Percentiles rank a stretch among this genome's conserved stretches.
phyloP scores from a whole-genome alignment of 73 alveolate species.

The Diophrys sp. region DNA sequence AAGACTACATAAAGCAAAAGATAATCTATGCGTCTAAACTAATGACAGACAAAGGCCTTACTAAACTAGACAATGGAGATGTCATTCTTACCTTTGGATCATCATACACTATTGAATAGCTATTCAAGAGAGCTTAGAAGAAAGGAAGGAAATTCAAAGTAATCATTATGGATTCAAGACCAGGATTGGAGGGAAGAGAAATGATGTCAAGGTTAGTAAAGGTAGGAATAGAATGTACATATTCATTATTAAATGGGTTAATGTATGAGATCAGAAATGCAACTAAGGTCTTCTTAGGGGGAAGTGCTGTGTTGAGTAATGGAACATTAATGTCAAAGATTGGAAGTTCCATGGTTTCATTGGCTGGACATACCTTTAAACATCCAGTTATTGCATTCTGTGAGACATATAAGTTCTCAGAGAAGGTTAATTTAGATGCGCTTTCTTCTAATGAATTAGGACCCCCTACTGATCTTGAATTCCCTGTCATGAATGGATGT shows the following conservation, averaged over 20 bases:
- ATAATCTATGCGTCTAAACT: constrained; percentile 18
- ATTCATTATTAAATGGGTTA: constrained; percentile 19
- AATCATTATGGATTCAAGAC: constrained; percentile 30
- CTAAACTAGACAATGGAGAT: constrained; percentile 25
- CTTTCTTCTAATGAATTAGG: constrained; percentile 31
- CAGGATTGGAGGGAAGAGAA: constrained; percentile 38
- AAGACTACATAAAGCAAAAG: constrained; percentile 11
- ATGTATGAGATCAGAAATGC: constrained; percentile 10
- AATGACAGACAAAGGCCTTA: constrained; percentile 14
- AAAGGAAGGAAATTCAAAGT: constrained; percentile 18
- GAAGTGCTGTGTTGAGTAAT: constrained; percentile 30
- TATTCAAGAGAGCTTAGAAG: constrained; percentile 13
- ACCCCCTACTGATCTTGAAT: constrained; percentile 2
- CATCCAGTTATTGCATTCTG: constrained; percentile 40
- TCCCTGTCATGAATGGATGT: no score
- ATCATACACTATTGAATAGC: constrained; percentile 20
- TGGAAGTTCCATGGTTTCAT: constrained; percentile 27
- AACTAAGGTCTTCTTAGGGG: constrained; percentile 42
- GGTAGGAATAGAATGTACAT: constrained; percentile 24
- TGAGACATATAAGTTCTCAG: constrained; percentile 44
- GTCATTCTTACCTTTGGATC: constrained; percentile 31
- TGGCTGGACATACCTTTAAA: constrained; percentile 19
- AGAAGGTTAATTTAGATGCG: constrained; percentile 40
- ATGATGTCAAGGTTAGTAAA: constrained; percentile 14
- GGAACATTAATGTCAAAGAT: constrained; percentile 40